phyloP scores from a whole-genome alignment of 345 rosid genomes.

The Camelina hispida region DNA sequence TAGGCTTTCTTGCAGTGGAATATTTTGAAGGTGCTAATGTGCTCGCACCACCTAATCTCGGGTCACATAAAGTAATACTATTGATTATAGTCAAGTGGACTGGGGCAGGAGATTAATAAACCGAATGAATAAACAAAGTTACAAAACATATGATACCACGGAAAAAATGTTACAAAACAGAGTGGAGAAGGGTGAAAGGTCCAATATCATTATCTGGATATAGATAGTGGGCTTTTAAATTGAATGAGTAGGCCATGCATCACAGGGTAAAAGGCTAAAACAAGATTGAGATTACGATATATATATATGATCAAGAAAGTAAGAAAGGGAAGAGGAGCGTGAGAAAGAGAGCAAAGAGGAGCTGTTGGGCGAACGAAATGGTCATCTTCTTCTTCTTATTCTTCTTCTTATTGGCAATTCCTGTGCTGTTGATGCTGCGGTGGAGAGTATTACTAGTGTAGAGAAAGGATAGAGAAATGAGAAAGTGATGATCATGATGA shows the following conservation, averaged over 20 bases:
- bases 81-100: not conserved
- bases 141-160: too few species aligned
- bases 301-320: conserved; percentile 21
- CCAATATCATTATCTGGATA: not conserved
- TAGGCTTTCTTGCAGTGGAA: not conserved
- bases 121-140: not conserved
- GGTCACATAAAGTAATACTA: not conserved
- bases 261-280: not conserved
- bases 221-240: not conserved
- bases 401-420: conserved; percentile 21
- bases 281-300: too few species aligned
- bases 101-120: conserved; percentile 12
- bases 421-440: conserved; percentile 31
- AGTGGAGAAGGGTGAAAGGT: not conserved
- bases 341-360: conserved; percentile 53
- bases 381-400: conserved; percentile 47
- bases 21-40: not conserved
- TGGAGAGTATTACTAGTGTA: conserved; percentile 55
- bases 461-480: conserved; percentile 43
- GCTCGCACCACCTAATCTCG: not conserved
- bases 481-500: not conserved
- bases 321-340: conserved; percentile 58
- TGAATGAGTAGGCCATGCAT: not conserved
- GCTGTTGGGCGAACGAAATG: conserved; percentile 69
- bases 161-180: not conserved